phyloP scores from a whole-genome alignment of 2,329 filamentous ascomycete genomes.

The Fusarium virguliforme region DNA sequence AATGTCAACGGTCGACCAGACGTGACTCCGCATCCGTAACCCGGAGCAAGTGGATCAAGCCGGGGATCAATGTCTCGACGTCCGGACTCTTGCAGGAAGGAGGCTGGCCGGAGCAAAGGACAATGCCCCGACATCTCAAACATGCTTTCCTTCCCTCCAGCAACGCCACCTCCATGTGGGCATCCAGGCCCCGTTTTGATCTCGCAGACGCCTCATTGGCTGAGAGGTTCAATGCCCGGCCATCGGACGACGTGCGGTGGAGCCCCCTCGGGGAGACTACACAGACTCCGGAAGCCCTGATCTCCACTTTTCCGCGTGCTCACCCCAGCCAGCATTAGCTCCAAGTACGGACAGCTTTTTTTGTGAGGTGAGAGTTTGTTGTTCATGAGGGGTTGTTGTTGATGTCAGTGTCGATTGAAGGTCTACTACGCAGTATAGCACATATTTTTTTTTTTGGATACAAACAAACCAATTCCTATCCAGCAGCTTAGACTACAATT shows the following conservation, averaged over 20 bases:
- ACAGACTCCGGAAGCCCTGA: conserved; percentile 26
- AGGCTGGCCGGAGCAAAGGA: conserved; percentile 1
- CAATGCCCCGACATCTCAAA: conserved; percentile 29
- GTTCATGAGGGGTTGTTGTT: neutral
- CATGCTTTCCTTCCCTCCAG: neutral
- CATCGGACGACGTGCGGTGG: conserved; percentile 36
- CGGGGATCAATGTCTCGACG: neutral
- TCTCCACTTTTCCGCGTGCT: conserved; percentile 24
- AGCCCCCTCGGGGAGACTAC: conserved; percentile 36
- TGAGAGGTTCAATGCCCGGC: conserved; percentile 9
- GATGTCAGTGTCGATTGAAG: neutral
- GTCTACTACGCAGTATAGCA: neutral
- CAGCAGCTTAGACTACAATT: neutral
- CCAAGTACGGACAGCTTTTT: conserved; percentile 19
- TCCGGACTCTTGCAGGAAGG: neutral
- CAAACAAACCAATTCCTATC: neutral
- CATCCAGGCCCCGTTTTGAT: conserved; percentile 21
- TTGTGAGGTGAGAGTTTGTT: conserved; percentile 8
- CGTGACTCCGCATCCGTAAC: too few relatives aligned
- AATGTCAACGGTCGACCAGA: too few relatives aligned
- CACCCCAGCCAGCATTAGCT: conserved; percentile 32
- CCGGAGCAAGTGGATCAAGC: conserved; percentile 42
- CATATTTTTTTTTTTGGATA: conserved; percentile 8
- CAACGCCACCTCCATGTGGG: conserved; percentile 26
- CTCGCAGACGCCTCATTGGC: conserved; percentile 27